Evolutionary conservation across 1,139 yeast genomes (phyloP).

Genomic region (Hyphopichia burtonii): DNA sequence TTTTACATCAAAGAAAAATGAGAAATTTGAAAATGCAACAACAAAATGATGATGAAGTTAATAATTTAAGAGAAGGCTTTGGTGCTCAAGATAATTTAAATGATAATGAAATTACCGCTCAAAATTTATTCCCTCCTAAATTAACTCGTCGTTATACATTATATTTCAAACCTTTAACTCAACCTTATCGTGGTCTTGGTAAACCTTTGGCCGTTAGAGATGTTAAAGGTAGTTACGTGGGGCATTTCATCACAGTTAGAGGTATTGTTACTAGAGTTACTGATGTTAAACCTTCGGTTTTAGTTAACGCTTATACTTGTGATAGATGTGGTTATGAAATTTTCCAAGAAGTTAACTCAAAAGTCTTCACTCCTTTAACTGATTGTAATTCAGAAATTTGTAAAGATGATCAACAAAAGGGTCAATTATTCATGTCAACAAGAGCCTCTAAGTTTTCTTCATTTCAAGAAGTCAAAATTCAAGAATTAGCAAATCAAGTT

Average conservation of each 20-base stretch:
- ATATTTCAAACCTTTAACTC: conserved; percentile 78
- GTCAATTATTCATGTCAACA: conserved; percentile 89
- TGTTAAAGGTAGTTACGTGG: conserved; percentile 79
- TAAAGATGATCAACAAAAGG: conserved; percentile 73
- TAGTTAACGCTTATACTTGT: conserved; percentile 94
- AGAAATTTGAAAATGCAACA: conserved; percentile 73
- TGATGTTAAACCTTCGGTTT: conserved; percentile 91
- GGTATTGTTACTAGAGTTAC: conserved; percentile 96
- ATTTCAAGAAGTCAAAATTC: conserved; percentile 93
- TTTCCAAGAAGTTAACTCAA: conserved; percentile 88
- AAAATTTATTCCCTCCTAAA: conserved; percentile 73
- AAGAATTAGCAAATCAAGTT: conserved; percentile 93
- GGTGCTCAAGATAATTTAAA: conserved; percentile 9
- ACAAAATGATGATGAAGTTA: conserved; percentile 58
- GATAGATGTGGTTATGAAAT: conserved; percentile 97
- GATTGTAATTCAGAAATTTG: conserved; percentile 89
- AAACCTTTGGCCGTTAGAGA: conserved; percentile 85
- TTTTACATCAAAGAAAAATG: conserved; percentile 82
- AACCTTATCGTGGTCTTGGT: conserved; percentile 34
- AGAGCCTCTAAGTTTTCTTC: conserved; percentile 94
- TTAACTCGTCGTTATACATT: conserved; percentile 83
- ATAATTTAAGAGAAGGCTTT: conserved; percentile 39
- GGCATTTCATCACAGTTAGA: conserved; percentile 83
- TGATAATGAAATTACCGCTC: conserved; percentile 21
- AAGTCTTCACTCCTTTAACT: conserved; percentile 77